Percentiles rank a stretch among this genome's conserved stretches.
Conservation (phyloP, 176 grass and related monocot species). For the Saccharum spontaneum region DNA sequence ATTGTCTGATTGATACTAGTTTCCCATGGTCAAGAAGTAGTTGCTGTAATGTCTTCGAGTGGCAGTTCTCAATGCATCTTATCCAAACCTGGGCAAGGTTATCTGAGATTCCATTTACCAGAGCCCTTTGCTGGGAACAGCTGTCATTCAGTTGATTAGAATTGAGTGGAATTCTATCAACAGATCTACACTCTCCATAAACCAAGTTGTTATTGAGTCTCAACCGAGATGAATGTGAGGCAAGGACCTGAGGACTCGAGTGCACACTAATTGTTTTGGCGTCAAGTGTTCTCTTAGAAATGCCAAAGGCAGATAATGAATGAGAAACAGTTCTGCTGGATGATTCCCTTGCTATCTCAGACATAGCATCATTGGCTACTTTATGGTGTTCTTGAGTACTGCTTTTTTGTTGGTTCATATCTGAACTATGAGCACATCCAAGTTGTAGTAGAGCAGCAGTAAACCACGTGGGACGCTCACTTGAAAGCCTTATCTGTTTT, state of each 20-base stretch:
- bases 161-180: conserved; percentile 32
- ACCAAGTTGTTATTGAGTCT: conserved; percentile 30
- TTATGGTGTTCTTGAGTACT: conserved; percentile 46
- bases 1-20: conserved; percentile 60
- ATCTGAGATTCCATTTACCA: conserved; percentile 43
- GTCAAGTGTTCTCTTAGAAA: conserved; percentile 36
- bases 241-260: conserved; percentile 33
- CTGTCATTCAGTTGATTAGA: conserved; percentile 33
- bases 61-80: conserved; percentile 70
- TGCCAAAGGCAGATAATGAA: conserved; percentile 26
- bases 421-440: conserved; percentile 54
- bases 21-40: conserved; percentile 69
- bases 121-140: conserved; percentile 25
- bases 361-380: conserved; percentile 37
- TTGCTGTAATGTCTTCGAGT: conserved; percentile 71
- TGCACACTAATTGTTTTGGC: conserved; percentile 18
- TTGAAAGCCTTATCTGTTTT: conserved; percentile 81
- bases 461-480: conserved; percentile 82
- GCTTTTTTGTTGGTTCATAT: conserved; percentile 40
- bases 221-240: conserved; percentile 39
- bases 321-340: conserved; percentile 34
- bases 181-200: conserved; percentile 43
- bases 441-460: conserved; percentile 81
- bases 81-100: conserved; percentile 69
- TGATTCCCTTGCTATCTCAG: conserved; percentile 37